Evolutionary conservation across 139 green algal genomes (phyloP).

Genomic region (Microglena sp.): DNA sequence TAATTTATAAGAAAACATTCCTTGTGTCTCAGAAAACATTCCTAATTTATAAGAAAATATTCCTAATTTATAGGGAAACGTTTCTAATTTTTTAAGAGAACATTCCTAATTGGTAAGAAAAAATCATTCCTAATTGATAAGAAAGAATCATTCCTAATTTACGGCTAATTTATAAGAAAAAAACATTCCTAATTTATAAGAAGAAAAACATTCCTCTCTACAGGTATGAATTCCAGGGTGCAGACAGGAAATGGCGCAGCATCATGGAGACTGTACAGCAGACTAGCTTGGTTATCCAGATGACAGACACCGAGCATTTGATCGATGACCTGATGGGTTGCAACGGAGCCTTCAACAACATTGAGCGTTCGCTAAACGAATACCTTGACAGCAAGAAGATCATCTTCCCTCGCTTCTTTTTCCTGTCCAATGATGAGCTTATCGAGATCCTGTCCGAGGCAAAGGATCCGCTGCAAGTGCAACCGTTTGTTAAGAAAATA

Average conservation of each 20-base stretch:
- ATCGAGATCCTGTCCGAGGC: conserved; percentile 56
- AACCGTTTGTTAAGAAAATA: conserved; percentile 61
- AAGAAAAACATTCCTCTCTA: neutral
- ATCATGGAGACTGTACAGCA: conserved; percentile 25
- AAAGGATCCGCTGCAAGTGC: conserved; percentile 29
- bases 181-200: neutral
- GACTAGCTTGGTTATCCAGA: neutral
- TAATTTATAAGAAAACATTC: no score
- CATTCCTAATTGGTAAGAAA: conserved; percentile 46
- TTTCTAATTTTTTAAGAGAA: conserved; percentile 53
- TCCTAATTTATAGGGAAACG: conserved; percentile 63
- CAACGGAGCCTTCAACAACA: conserved; percentile 57
- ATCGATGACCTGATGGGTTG: conserved; percentile 46
- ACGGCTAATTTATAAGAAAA: neutral
- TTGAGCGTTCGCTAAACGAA: conserved; percentile 61
- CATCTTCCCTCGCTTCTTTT: conserved; percentile 59
- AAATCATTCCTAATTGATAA: conserved; percentile 36
- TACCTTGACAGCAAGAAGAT: conserved; percentile 71
- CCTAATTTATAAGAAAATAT: no score
- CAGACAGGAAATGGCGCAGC: conserved; percentile 26
- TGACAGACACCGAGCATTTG: conserved; percentile 9
- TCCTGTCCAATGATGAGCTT: conserved; percentile 58
- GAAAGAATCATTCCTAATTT: neutral
- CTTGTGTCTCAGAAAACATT: no score
- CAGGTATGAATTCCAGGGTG: conserved; percentile 19